Evolutionary conservation across 768 basidiomycete genomes (phyloP), one percentile per base, ranked within the genome.

Genomic region (Amyloporia xantha): DNA sequence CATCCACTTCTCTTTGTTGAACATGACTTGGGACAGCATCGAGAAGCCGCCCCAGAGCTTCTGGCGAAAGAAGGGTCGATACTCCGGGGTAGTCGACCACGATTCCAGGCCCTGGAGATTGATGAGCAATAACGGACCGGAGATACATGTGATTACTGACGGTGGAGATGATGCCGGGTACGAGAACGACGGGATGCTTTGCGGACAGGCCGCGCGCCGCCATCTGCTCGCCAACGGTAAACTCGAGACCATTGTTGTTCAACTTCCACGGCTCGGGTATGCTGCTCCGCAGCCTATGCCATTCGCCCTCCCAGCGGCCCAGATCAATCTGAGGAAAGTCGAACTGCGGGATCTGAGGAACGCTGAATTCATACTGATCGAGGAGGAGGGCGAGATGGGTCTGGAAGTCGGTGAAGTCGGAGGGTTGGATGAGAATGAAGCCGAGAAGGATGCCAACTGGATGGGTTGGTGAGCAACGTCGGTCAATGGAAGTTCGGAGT

Each of bases 1-100:
- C 59, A 97, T 86, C 95, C 95, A 99, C 54, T 75, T 80, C 46
- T 95, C 86, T 54, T 82, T 81, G 62, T 91, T 88, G 63, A 91
- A 86, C 1, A 86, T 80, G 17, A 82, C 77, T 59, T 92, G 88
- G 1, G 87, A 80, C 33, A 94, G 63, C 91, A 91, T 93, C 41
- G 78, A 82, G 62, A 83, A 82, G 4, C 82, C 84, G 24, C 83
- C 84, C 84, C 83, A 85, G 5, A 84, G 62, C 62, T 91, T 86
- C 65, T 95, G 86, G n/a, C 94, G 80, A 64, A 99, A 98, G 71
- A 92, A 96, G 0, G 83, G 62, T 4, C 89, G 79, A 54, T 91
- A 88, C 49, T 90, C 89, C 0, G 84, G 82, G 4, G 80, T 73
- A 0, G 95, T 95, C 4, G 89, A 86, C 95, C 96, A 99, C 5